Percentiles rank a stretch among this genome's conserved stretches.
These are phyloP conservation scores for Tylopilus plumbeoviolaceoides DNA, from an alignment of 768 basidiomycete genomes.

Conservation along the genomic window DNA sequence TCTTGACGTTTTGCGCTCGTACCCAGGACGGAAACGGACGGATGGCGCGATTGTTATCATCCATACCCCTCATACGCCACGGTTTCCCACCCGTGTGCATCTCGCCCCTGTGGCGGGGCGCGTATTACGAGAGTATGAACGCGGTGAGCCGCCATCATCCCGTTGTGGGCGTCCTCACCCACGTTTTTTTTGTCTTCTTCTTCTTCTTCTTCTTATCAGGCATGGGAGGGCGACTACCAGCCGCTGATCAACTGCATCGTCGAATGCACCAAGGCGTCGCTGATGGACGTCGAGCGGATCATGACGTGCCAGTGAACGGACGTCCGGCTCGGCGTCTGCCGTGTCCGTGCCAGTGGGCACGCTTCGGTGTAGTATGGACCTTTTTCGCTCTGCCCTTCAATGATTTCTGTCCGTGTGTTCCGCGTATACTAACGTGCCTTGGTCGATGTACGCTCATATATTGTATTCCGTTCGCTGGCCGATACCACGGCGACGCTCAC, in stretches of 20 bases:
- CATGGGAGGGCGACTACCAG: constrained; percentile 33
- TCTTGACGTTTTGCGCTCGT: not conserved
- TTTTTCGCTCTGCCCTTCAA: too few relatives aligned
- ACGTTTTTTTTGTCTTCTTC: too few relatives aligned
- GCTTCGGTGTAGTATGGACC: too few relatives aligned
- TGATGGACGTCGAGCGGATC: constrained; percentile 28
- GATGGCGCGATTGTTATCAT: constrained; percentile 32
- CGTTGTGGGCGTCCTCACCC: too few relatives aligned
- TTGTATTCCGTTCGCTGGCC: too few relatives aligned
- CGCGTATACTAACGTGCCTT: too few relatives aligned
- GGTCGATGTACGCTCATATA: too few relatives aligned
- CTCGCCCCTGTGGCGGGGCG: constrained; percentile 18
- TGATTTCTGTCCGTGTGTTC: too few relatives aligned
- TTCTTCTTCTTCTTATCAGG: constrained; percentile 7
- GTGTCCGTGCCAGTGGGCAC: too few relatives aligned
- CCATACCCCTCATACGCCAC: constrained; percentile 32
- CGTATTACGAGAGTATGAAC: constrained; percentile 33
- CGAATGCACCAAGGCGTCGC: constrained; percentile 21
- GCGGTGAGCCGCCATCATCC: constrained; percentile 26
- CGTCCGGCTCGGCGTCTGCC: too few relatives aligned
- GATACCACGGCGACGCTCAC: too few relatives aligned
- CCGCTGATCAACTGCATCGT: constrained; percentile 32
- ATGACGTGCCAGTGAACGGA: constrained; percentile 22
- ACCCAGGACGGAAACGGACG: constrained; percentile 35
- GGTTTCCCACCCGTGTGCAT: constrained; percentile 32